Conservation (phyloP, 192 early-diverging fungal genomes). For the Mortierella hygrophila region DNA sequence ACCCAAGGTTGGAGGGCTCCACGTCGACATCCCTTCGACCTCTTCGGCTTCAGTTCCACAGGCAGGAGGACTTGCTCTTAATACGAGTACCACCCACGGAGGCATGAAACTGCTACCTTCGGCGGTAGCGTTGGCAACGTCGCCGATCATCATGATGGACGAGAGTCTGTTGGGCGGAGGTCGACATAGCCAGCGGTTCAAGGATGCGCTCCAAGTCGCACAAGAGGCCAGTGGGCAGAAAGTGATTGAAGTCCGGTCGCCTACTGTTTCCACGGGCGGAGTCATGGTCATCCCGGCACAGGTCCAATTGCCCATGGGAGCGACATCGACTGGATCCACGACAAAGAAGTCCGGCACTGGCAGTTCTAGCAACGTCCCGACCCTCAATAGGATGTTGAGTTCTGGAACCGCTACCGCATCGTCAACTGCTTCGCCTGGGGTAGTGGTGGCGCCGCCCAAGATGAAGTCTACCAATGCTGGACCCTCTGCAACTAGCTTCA, state of each 20-base stretch:
- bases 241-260: constrained; percentile 8
- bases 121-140: not conserved
- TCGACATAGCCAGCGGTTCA: constrained; percentile 30
- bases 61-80: not conserved
- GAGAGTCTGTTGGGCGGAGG: constrained; percentile 22
- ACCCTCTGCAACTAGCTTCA: not conserved
- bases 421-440: not conserved
- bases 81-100: not conserved
- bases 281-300: constrained; percentile 8
- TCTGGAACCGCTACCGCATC: not conserved
- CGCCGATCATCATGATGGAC: constrained; percentile 35
- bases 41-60: not conserved
- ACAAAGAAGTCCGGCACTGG: not conserved
- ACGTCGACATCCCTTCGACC: constrained; percentile 1
- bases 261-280: not conserved
- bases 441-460: not conserved
- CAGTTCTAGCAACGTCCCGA: not conserved
- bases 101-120: not conserved
- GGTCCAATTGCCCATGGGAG: constrained; percentile 17
- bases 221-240: constrained; percentile 44
- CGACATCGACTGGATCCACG: not conserved
- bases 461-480: not conserved
- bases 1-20: not conserved
- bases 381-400: not conserved
- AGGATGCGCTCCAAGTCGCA: constrained; percentile 31